Evolutionary conservation across 306 rosid species (phyloP).

Genomic region (Pachyrhizus erosus): DNA sequence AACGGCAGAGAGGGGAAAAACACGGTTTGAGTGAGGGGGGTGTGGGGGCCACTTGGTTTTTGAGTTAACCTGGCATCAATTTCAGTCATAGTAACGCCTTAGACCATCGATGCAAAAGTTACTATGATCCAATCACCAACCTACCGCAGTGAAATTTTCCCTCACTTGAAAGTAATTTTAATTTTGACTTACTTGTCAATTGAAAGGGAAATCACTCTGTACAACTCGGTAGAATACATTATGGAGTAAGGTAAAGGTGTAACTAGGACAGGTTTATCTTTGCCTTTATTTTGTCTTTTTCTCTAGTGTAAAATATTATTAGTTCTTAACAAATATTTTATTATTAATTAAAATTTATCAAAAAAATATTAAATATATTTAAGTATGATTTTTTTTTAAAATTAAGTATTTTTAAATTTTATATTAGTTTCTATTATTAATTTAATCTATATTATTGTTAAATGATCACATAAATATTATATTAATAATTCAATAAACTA

Average conservation of each 20-base stretch:
- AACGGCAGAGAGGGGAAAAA: constrained; percentile 29
- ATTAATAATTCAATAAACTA: too few relatives aligned
- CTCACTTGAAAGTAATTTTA: background rate
- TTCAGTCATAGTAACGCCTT: constrained; percentile 12
- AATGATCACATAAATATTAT: too few relatives aligned
- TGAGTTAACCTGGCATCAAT: background rate
- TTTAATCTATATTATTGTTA: too few relatives aligned
- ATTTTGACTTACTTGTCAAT: background rate
- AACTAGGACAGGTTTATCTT: too few relatives aligned
- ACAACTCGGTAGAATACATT: background rate
- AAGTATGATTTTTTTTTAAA: too few relatives aligned
- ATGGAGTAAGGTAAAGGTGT: background rate
- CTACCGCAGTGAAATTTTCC: background rate
- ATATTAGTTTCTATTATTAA: too few relatives aligned
- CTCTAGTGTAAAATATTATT: too few relatives aligned
- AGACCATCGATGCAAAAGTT: background rate
- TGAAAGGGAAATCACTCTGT: background rate
- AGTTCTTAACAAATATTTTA: too few relatives aligned
- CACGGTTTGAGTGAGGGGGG: background rate
- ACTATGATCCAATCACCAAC: background rate
- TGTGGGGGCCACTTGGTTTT: constrained; percentile 35
- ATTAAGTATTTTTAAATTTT: too few relatives aligned
- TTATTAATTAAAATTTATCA: too few relatives aligned
- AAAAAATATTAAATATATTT: too few relatives aligned
- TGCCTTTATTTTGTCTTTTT: too few relatives aligned